Percentiles rank a stretch among this genome's conserved stretches.
These are phyloP conservation scores for Penicillium bovifimosum DNA, from an alignment of 495 filamentous ascomycete species.

Conservation along the genomic window DNA sequence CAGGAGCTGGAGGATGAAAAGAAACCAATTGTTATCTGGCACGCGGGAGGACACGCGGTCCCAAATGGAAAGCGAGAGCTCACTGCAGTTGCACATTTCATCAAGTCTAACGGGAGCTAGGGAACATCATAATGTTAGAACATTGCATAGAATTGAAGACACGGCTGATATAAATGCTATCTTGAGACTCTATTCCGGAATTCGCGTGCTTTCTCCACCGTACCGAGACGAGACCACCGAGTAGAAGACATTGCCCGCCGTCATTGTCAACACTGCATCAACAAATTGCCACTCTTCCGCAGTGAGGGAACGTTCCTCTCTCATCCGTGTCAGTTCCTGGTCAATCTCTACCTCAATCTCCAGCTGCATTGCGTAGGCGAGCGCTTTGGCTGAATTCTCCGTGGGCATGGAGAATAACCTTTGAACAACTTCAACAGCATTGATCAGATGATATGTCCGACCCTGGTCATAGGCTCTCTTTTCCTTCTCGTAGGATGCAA, in stretches of 20 bases:
- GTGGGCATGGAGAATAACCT: background rate
- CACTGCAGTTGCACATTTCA: no score
- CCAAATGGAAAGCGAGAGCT: background rate
- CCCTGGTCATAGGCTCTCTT: slow-evolving; percentile 7
- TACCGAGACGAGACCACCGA: slow-evolving; percentile 6
- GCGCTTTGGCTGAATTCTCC: background rate
- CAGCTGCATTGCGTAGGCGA: slow-evolving; percentile 11
- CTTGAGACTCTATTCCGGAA: background rate
- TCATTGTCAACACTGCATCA: background rate
- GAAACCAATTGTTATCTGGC: background rate
- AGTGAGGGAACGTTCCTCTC: background rate
- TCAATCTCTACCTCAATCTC: slow-evolving; percentile 11
- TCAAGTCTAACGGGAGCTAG: no score
- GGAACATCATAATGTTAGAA: no score
- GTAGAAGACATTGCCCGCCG: slow-evolving; percentile 5
- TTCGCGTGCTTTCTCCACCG: background rate
- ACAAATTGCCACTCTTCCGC: slow-evolving; percentile 9
- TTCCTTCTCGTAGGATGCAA: slow-evolving; percentile 15
- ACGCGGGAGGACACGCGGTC: slow-evolving; percentile 1
- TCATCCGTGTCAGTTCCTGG: slow-evolving; percentile 1
- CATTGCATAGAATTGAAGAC: no score
- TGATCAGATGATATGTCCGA: slow-evolving; percentile 6
- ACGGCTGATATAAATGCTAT: no score
- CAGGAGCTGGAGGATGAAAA: background rate
- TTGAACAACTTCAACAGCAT: slow-evolving; percentile 12